Percentiles rank a stretch among this genome's conserved stretches.
These are phyloP conservation scores for Artemisia tridentata DNA, from an alignment of 129 eudicot species.

Conservation along the genomic window DNA sequence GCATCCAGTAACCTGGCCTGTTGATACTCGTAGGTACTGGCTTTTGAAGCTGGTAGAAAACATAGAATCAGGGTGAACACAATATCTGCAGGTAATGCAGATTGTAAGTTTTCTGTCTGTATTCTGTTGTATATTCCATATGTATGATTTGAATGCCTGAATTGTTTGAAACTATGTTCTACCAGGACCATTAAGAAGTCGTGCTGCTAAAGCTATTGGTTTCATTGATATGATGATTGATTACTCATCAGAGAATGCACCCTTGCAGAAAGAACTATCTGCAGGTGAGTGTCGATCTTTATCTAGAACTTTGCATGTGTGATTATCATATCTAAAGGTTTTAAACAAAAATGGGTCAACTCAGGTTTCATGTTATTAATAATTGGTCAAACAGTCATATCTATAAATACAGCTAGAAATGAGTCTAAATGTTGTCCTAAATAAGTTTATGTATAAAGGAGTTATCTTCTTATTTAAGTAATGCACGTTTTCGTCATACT, in stretches of 20 bases:
- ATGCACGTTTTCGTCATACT: too few relatives aligned
- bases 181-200: constrained; percentile 88
- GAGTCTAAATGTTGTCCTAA: too few relatives aligned
- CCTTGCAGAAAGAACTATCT: constrained; percentile 63
- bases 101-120: not conserved
- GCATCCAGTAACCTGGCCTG: constrained; percentile 2
- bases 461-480: too few relatives aligned
- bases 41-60: constrained; percentile 97
- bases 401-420: too few relatives aligned
- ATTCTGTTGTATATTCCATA: not conserved
- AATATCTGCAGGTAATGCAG: constrained; percentile 52
- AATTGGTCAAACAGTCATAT: too few relatives aligned
- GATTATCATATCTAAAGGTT: too few relatives aligned
- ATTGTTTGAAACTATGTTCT: constrained; percentile 3
- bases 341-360: too few relatives aligned
- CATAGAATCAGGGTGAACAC: constrained; percentile 81
- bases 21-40: constrained; percentile 56
- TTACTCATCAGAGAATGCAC: constrained; percentile 67
- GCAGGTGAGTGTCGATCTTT: constrained; percentile 44
- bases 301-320: not conserved
- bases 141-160: not conserved
- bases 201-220: constrained; percentile 88
- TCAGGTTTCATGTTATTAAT: too few relatives aligned
- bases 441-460: too few relatives aligned
- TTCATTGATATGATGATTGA: constrained; percentile 80